Base-by-base conservation (phyloP, 768 basidiomycete genomes). In the Termitomyces sp. region DNA sequence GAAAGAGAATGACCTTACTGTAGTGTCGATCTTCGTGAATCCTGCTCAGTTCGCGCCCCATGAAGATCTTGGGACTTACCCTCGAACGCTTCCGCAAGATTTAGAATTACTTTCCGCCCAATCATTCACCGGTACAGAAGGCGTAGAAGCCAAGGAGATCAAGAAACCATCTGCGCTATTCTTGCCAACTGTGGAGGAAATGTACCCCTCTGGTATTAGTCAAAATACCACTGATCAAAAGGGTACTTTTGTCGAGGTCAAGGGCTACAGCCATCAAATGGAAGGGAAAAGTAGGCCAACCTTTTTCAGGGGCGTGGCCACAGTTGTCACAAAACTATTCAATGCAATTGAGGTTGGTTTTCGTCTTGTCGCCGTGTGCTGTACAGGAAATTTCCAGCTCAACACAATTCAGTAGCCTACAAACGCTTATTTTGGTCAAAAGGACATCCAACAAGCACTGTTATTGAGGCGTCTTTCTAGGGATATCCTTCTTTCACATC, bases 1-100 rank as follows among this genome's bases (percentile, higher is more conserved):
- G 4, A 71, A 74, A 2, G 83, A 87, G 59, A 95, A 96, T 69
- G 91, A 94, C 60, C 74, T 88, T 45, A 98, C 97, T 0, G 86
- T 98, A 66, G 77, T 98, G 61, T 97, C 96, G 32, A 93, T 99
- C 67, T 99, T 98, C 72, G 96, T 99, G 61, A 98, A 99, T 71
- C 97, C 97, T 0, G 91, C 96, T 3, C 96, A 98, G 73, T 99
- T 99, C 67, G 93, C 96, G 1, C 96, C 94, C 0, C 87, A 94
- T 65, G 97, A 99, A 75, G 97, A 98, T 71, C 85, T 98, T 3
- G 81, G 82, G 32, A 86, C 88, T 5, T 99, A 99, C 73, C 97
- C 97, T 1, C 87, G 94, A 45, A 96, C 94, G 0, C 78, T 99
- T 4, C 79, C 87, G 0, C 67, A 72, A 3, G 97, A 99, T 73